Evolutionary conservation across 306 rosid genomes (phyloP), one percentile per base, ranked within the genome.

Genomic region (Citrullus colocynthis): DNA sequence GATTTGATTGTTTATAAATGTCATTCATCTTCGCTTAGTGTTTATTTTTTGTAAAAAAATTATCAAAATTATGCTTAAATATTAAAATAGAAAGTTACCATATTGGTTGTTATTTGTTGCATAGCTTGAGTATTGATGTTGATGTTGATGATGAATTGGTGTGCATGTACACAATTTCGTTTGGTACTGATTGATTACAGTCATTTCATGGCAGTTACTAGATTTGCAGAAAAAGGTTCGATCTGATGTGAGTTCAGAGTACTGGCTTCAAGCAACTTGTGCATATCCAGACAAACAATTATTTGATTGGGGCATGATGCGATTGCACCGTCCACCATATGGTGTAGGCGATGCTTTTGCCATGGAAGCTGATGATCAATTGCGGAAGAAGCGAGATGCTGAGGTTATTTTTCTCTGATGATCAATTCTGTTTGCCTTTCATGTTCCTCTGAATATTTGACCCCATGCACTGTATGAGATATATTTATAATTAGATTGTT

Each of bases 321-420:
- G 99, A 65, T 78, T 93, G 88, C 93, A 71, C 10, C 97, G 88
- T 80, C 98, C 93, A 20, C 83, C 86, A 9, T 96, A 93, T 86
- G 98, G 99, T 67, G 94, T 93, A 84, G 99, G 98, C 81, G 97
- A 96, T 96, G 93, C 97, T 76, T 96, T 96, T 91, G 81, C 96
- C 78, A 81, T 89, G 88, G 97, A 95, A 77, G 91, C 94, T 34
- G 98, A 92, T 80, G 97, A 96, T 83, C 99, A 93, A 69, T 81
- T 89, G 83, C 88, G 96, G 86, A 92, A 91, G 88, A 96, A 87
- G 82, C 87, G 96, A 72, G 98, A 96, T 77, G 85, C 93, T 69
- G 99, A 96, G 99, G 99, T 92, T 58, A 78, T 79, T 42, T 70
- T 70, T n/a, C 20, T 13, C 20, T 14, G 7, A 45, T 7, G 1